phyloP scores from a whole-genome alignment of 441 rosid genomes.

The Populus tomentosa region DNA sequence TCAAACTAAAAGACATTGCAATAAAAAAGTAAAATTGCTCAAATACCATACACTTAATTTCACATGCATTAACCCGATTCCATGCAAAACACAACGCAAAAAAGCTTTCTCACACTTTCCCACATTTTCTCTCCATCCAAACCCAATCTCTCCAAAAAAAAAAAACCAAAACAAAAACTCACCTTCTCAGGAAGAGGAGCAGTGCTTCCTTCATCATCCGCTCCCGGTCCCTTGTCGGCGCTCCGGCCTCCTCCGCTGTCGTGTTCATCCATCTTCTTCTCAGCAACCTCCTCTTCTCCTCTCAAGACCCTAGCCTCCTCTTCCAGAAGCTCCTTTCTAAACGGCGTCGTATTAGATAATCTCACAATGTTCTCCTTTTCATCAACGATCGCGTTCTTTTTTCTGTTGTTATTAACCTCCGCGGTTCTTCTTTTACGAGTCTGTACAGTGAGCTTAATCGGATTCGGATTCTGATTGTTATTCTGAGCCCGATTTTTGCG shows the following conservation, averaged over 20 bases:
- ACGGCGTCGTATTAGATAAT: neutral
- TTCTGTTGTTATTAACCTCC: neutral
- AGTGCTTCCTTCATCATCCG: slow-evolving; percentile 6
- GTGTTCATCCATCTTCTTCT: neutral
- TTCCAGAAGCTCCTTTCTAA: neutral
- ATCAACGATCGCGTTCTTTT: neutral
- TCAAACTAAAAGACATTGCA: neutral
- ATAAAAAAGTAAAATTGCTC: neutral
- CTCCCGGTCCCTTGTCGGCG: neutral
- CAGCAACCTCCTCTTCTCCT: neutral
- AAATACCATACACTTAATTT: neutral
- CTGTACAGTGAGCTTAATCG: slow-evolving; percentile 33
- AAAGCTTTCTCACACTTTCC: neutral
- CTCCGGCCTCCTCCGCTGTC: neutral
- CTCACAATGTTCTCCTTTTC: neutral
- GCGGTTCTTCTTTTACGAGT: slow-evolving; percentile 2
- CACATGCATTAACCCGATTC: neutral
- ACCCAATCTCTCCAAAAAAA: neutral
- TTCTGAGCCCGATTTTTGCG: slow-evolving; percentile 41
- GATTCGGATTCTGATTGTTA: slow-evolving; percentile 18
- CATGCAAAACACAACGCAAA: neutral
- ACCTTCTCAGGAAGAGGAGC: slow-evolving; percentile 7
- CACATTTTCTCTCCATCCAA: neutral
- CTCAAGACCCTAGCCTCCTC: neutral
- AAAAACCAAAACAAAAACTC: neutral